Percentiles rank a stretch among this genome's conserved stretches.
Evolutionary conservation across 1,139 yeast species (phyloP).

Genomic region (Nakaseomyces nivariensis): DNA sequence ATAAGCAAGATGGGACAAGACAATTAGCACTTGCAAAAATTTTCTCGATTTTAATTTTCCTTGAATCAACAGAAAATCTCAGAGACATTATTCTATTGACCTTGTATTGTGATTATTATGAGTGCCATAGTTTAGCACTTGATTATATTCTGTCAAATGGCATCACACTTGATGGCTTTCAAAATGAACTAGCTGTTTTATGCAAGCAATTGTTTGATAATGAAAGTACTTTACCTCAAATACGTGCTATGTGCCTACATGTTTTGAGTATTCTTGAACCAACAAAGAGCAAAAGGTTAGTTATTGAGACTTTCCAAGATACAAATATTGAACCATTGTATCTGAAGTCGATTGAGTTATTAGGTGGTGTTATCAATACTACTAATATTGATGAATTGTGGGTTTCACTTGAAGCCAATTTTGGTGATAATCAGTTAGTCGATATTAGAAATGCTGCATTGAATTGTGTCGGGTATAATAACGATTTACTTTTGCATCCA

Average conservation of each 20-base stretch:
- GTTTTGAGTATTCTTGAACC: neutral
- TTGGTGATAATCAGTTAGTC: conserved; percentile 37
- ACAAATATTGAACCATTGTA: neutral
- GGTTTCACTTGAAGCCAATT: conserved; percentile 25
- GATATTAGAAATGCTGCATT: conserved; percentile 42
- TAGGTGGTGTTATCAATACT: neutral
- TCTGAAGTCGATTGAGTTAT: neutral
- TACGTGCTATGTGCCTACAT: neutral
- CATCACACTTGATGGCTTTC: neutral
- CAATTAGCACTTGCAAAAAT: conserved; percentile 36
- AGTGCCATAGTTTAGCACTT: conserved; percentile 41
- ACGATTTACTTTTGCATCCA: conserved; percentile 14
- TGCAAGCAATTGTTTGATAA: neutral
- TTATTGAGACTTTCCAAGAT: neutral
- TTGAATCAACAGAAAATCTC: conserved; percentile 17
- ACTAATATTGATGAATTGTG: conserved; percentile 12
- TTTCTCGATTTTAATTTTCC: conserved; percentile 26
- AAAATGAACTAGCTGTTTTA: neutral
- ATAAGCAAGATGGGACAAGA: conserved; percentile 34
- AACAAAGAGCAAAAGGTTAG: neutral
- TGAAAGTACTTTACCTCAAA: neutral
- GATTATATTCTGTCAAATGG: conserved; percentile 17
- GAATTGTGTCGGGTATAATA: conserved; percentile 32
- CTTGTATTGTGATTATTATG: conserved; percentile 36
- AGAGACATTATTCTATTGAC: conserved; percentile 28